A percentile compares a stretch with the other conserved stretches of the same genome.
phyloP scores from a whole-genome alignment of 2,329 filamentous ascomycete genomes.

The Allantophomopsis lycopodina region DNA sequence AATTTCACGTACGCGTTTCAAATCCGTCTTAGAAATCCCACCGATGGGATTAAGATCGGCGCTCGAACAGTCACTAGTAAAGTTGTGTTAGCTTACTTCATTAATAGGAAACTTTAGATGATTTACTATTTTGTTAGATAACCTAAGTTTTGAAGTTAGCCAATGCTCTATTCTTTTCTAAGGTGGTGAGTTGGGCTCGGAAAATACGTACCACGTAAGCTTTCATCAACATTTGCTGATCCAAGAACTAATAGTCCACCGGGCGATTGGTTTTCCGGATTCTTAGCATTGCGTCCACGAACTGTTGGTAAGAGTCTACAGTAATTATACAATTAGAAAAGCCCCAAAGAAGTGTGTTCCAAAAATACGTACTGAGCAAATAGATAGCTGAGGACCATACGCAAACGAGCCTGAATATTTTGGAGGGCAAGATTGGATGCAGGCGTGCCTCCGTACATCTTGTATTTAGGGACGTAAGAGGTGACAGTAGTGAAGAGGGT shows the following conservation, averaged over 20 bases:
- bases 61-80: no score
- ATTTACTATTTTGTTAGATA: not conserved
- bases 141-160: no score
- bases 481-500: slow-evolving; percentile 43
- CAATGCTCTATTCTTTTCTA: no score
- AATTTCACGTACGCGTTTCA: slow-evolving; percentile 1
- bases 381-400: slow-evolving; percentile 52
- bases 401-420: slow-evolving; percentile 47
- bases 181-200: no score
- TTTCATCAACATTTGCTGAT: slow-evolving; percentile 50
- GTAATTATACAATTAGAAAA: not conserved
- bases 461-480: slow-evolving; percentile 45
- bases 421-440: slow-evolving; percentile 40
- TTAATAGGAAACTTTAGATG: not conserved
- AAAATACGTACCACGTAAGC: slow-evolving; percentile 21
- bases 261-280: slow-evolving; percentile 13
- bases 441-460: slow-evolving; percentile 38
- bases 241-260: slow-evolving; percentile 54
- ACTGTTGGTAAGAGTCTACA: slow-evolving; percentile 39
- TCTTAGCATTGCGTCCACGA: slow-evolving; percentile 25
- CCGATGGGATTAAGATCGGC: slow-evolving; percentile 46
- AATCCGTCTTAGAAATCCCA: slow-evolving; percentile 27
- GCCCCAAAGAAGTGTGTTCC: no score
- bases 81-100: no score
- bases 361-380: slow-evolving; percentile 28